phyloP scores from a whole-genome alignment of 2,329 filamentous ascomycete species.

The Epichloe hybrida region DNA sequence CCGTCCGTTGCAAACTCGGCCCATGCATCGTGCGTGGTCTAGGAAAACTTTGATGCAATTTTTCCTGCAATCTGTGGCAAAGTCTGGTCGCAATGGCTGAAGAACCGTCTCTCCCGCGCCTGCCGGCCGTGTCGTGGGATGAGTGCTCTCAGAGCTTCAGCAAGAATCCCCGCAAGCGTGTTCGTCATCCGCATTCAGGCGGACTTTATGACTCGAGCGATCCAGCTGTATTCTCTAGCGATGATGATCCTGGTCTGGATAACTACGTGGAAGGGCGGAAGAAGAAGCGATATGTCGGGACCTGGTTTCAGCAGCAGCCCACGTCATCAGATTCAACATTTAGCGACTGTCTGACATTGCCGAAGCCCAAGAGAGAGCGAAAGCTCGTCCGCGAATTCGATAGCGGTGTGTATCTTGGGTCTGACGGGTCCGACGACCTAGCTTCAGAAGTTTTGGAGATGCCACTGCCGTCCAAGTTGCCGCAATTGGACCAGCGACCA shows the following conservation, averaged over 20 bases:
- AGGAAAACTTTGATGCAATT: neutral
- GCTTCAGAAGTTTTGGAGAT: constrained; percentile 17
- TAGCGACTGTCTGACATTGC: constrained; percentile 22
- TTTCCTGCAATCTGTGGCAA: neutral
- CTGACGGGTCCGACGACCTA: constrained; percentile 35
- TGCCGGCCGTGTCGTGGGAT: constrained; percentile 26
- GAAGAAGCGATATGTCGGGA: constrained; percentile 51
- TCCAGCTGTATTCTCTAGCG: constrained; percentile 57
- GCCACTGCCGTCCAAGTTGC: constrained; percentile 22
- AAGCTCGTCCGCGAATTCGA: constrained; percentile 47
- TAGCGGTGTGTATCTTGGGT: constrained; percentile 57
- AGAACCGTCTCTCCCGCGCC: constrained; percentile 27
- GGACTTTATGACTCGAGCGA: constrained; percentile 50
- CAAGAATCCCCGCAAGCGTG: constrained; percentile 27
- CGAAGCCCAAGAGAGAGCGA: constrained; percentile 29
- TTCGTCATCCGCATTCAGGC: constrained; percentile 15
- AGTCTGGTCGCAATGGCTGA: constrained; percentile 20
- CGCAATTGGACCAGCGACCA: constrained; percentile 21
- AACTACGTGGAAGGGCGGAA: constrained; percentile 45
- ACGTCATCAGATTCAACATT: constrained; percentile 35
- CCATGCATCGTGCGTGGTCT: neutral
- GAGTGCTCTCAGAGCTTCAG: constrained; percentile 25
- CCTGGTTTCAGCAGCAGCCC: constrained; percentile 53
- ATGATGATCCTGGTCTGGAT: constrained; percentile 54
- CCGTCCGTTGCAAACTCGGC: neutral